Base-by-base conservation (phyloP, 2,329 filamentous ascomycete genomes). In the Epichloe brachyelytri region DNA sequence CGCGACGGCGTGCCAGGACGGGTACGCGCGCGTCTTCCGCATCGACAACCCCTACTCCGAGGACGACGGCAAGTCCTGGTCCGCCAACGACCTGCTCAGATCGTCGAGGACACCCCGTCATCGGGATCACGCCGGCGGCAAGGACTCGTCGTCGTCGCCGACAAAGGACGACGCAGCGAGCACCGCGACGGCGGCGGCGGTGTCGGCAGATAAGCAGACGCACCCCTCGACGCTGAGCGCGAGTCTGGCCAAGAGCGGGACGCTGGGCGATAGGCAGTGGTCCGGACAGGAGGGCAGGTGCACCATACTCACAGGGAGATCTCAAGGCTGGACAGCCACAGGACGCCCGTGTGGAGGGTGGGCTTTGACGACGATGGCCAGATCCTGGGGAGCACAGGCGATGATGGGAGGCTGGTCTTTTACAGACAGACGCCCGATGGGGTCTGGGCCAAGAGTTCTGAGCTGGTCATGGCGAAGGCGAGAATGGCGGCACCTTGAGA, bases 1-100 rank as follows among this genome's bases (percentile, higher is more conserved):
- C 59, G 93, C 91, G 3, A 94, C 90, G 5, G 91, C 89, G 2
- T 93, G 88, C 63, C 94, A 94, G 66, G 93, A 98, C 63, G 91
- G 93, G 3, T 83, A 82, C 59, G 82, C 96, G 40, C 79, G 91
- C 40, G 85, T 98, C n/a, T 95, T 94, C 62, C 82, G 91, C 59
- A 66, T 95, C 17, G 80, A 83, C 37, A 85, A 85, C 75, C 75
- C 77, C 0, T 68, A 68, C 54, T 64, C 59, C 55, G 68, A 62
- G 54, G 71, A 66, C 54, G 76, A 69, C 59, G 76, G 65, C 45
- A 76, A 71, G 57, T 70, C 69, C 5, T 81, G 74, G 77, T 70
- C 74, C 5, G 64, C 66, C 6, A 61, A 67, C 5, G 71, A 76
- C 54, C 64, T 79, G 12, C 57, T 68, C 38, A 72, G 67, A 41